phyloP scores from a whole-genome alignment of 129 eudicot genomes.

The Helichrysum umbraculigerum region DNA sequence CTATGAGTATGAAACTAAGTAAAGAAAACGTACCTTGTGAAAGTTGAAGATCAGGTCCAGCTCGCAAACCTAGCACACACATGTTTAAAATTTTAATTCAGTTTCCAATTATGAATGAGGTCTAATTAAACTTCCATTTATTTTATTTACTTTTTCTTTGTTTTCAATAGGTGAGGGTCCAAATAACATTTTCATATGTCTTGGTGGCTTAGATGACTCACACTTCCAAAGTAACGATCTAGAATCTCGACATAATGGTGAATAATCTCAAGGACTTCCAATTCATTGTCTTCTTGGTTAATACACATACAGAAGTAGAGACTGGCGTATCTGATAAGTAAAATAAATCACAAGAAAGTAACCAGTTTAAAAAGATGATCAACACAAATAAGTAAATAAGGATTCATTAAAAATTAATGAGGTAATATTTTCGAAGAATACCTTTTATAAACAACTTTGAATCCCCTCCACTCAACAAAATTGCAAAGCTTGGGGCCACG shows the following conservation, averaged over 20 bases:
- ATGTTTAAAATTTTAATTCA: constrained; percentile 6
- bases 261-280: constrained; percentile 88
- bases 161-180: constrained; percentile 1
- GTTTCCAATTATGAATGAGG: constrained; percentile 8
- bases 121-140: neutral
- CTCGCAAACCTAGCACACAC: constrained; percentile 73
- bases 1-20: neutral
- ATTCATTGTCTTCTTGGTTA: constrained; percentile 87
- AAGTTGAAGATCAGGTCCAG: constrained; percentile 90
- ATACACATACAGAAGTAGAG: constrained; percentile 97
- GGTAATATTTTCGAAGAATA: constrained; percentile 24
- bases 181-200: constrained; percentile 1
- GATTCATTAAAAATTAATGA: neutral
- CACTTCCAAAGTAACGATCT: constrained; percentile 95
- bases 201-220: constrained; percentile 39
- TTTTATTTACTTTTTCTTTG: neutral
- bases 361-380: constrained; percentile 12
- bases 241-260: constrained; percentile 93
- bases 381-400: neutral
- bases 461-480: constrained; percentile 97
- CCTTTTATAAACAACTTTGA: constrained; percentile 91
- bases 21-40: constrained; percentile 65
- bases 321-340: constrained; percentile 78
- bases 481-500: constrained; percentile 95
- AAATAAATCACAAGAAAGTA: neutral